Conservation (phyloP, 345 rosid species). For the Abelmoschus esculentus region DNA sequence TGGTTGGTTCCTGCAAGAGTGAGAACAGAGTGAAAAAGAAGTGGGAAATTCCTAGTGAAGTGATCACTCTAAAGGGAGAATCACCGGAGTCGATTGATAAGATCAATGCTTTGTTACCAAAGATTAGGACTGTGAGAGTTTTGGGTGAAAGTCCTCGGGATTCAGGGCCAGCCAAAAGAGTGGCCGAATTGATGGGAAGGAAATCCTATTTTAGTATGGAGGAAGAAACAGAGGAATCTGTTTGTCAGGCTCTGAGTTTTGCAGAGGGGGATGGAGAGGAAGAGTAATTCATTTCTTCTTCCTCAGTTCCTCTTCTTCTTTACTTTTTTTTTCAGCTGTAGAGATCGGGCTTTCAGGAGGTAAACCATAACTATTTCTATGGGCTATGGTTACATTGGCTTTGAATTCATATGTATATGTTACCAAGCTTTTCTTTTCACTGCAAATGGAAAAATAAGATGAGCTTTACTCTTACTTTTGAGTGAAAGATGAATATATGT, state of each 20-base stretch:
- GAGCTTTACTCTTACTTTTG: not conserved
- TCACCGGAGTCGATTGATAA: constrained; percentile 19
- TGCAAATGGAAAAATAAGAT: constrained; percentile 16
- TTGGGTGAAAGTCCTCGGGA: constrained; percentile 67
- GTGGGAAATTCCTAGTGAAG: constrained; percentile 82
- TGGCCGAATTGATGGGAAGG: constrained; percentile 62
- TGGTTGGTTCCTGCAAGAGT: constrained; percentile 10
- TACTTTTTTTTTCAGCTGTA: not conserved
- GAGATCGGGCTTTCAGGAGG: not conserved
- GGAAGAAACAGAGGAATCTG: constrained; percentile 21
- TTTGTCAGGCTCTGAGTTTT: constrained; percentile 43
- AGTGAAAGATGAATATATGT: not conserved
- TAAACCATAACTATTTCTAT: constrained; percentile 20
- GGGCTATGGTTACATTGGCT: constrained; percentile 5
- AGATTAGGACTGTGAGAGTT: constrained; percentile 52
- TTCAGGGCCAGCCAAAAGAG: constrained; percentile 87
- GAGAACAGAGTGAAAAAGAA: constrained; percentile 69
- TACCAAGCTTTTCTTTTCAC: not conserved
- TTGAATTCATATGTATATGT: not conserved
- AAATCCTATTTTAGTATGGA: constrained; percentile 37
- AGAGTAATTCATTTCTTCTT: not conserved
- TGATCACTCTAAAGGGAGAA: constrained; percentile 29
- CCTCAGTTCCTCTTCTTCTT: not conserved
- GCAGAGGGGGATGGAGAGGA: constrained; percentile 28
- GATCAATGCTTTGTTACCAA: constrained; percentile 41